A percentile compares a stretch with the other conserved stretches of the same genome.
Evolutionary conservation across 2,329 filamentous ascomycete species (phyloP).

Genomic region (Colletotrichum liaoningense): DNA sequence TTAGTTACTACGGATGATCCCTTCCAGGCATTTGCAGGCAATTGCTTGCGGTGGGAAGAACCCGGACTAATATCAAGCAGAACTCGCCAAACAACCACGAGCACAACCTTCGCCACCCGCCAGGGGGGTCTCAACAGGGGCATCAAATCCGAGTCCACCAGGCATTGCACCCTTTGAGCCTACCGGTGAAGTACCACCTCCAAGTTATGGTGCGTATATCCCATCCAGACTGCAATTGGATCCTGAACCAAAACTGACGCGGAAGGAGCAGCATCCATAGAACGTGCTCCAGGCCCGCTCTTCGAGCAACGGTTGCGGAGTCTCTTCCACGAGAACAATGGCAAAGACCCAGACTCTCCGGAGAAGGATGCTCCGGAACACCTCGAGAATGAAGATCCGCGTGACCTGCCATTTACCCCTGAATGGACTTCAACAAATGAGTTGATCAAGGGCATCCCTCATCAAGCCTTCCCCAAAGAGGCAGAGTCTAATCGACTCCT

Average conservation of each 20-base stretch:
- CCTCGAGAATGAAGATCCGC: slow-evolving; percentile 8
- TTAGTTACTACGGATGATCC: not conserved
- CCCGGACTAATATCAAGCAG: not conserved
- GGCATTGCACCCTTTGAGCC: slow-evolving; percentile 30
- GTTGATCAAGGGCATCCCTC: slow-evolving; percentile 28
- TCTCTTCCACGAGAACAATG: slow-evolving; percentile 28
- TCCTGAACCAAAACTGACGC: not conserved
- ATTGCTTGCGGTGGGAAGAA: not conserved
- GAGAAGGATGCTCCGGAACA: slow-evolving; percentile 15
- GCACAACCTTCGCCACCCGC: not conserved
- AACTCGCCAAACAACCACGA: slow-evolving; percentile 23
- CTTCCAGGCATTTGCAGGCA: not conserved
- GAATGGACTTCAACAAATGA: slow-evolving; percentile 33
- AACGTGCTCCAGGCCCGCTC: slow-evolving; percentile 23
- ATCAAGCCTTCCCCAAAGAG: slow-evolving; percentile 32
- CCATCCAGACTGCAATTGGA: not conserved
- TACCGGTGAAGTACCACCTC: slow-evolving; percentile 27
- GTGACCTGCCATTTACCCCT: slow-evolving; percentile 24
- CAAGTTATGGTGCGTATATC: slow-evolving; percentile 21
- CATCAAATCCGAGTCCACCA: slow-evolving; percentile 20
- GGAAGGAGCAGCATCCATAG: slow-evolving; percentile 18
- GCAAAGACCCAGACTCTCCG: slow-evolving; percentile 20
- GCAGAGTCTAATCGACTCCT: slow-evolving; percentile 39
- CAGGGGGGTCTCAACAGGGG: slow-evolving; percentile 4
- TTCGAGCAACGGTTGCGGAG: slow-evolving; percentile 27